Evolutionary conservation across 441 rosid species (phyloP).

Genomic region (Kokia cookei): DNA sequence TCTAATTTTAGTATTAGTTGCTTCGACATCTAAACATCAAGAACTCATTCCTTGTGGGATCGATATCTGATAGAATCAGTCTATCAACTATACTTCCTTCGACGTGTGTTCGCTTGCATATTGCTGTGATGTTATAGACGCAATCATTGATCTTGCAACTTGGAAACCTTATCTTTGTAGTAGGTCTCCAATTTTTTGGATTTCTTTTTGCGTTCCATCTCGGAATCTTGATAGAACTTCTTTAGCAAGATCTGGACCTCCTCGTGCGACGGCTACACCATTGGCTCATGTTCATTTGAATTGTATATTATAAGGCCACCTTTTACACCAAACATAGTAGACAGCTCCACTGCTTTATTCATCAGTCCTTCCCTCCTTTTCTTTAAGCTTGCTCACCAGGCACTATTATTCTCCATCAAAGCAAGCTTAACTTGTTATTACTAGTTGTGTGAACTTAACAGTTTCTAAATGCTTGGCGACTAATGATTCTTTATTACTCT

Average conservation of each 20-base stretch:
- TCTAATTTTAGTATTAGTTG: too few species aligned
- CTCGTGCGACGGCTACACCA: constrained; percentile 20
- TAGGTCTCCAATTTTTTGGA: background rate
- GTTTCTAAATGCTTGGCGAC: constrained; percentile 1
- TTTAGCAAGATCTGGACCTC: constrained; percentile 15
- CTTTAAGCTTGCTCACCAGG: constrained; percentile 24
- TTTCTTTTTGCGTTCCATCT: background rate
- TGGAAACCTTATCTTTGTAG: background rate
- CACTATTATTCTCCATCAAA: constrained; percentile 14
- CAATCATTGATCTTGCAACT: background rate
- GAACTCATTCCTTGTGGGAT: too few species aligned
- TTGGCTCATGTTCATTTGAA: constrained; percentile 29
- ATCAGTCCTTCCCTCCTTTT: constrained; percentile 22
- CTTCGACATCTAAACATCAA: too few species aligned
- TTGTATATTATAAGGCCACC: constrained; percentile 31
- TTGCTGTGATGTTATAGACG: too few species aligned
- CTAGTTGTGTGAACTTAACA: too few species aligned
- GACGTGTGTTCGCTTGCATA: too few species aligned
- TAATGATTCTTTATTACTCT: background rate
- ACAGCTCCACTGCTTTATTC: constrained; percentile 30
- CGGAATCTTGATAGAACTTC: background rate
- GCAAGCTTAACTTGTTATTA: constrained; percentile 6
- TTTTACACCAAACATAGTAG: constrained; percentile 28
- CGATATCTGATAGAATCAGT: too few species aligned
- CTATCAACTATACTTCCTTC: too few species aligned